Conservation (phyloP, 768 basidiomycete species). For the Lactarius pseudohatsudake region DNA sequence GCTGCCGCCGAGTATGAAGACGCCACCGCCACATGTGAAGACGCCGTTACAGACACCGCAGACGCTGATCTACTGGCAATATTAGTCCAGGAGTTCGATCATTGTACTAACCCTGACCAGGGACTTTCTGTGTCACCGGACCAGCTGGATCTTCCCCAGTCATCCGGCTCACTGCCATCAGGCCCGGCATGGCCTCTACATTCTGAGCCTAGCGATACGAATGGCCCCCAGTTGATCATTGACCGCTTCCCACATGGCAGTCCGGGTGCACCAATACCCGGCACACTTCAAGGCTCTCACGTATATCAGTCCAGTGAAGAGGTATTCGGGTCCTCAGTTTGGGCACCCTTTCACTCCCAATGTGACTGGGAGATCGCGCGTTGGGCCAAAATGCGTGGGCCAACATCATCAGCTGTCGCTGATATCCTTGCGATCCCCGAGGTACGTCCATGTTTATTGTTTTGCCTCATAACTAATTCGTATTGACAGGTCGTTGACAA, state of each 20-base stretch:
- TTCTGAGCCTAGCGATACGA: too few relatives aligned
- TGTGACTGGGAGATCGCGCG: slow-evolving; percentile 20
- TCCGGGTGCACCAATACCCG: neutral
- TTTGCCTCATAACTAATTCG: neutral
- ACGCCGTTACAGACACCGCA: too few relatives aligned
- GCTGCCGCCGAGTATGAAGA: too few relatives aligned
- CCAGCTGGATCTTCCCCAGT: too few relatives aligned
- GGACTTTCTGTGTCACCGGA: too few relatives aligned
- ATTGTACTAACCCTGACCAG: too few relatives aligned
- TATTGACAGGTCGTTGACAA: neutral
- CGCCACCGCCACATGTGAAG: too few relatives aligned
- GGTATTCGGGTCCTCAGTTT: neutral
- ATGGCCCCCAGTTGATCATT: too few relatives aligned
- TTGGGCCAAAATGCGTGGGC: slow-evolving; percentile 17
- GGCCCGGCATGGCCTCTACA: too few relatives aligned
- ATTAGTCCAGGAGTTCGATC: too few relatives aligned
- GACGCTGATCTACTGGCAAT: too few relatives aligned
- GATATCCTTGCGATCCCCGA: slow-evolving; percentile 10
- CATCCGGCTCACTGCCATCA: too few relatives aligned
- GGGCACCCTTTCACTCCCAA: slow-evolving; percentile 16
- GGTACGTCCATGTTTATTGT: neutral
- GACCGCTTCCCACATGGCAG: neutral
- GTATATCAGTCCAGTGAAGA: neutral
- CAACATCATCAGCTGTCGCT: neutral
- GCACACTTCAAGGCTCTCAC: neutral